Base-by-base conservation (phyloP, 2,329 filamentous ascomycete species). In the Septoria petroselini region DNA sequence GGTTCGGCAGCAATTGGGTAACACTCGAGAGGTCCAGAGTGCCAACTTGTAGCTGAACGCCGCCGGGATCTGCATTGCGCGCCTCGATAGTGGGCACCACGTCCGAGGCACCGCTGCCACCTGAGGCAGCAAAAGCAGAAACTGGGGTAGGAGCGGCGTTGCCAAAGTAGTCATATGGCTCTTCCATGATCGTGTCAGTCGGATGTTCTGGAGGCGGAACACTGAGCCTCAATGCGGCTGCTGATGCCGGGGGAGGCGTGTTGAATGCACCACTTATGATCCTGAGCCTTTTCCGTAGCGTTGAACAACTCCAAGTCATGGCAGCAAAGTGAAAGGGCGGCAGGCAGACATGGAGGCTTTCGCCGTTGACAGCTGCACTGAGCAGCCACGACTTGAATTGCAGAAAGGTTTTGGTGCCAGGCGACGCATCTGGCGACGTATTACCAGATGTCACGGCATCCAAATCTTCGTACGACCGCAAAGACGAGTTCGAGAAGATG, bases 301-400 rank as follows among this genome's bases (percentile, higher is more conserved):
- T 88, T 19, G 80, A 85, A 54, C 78, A 83, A 2, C 81, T 83
- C 88, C 88, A 91, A 11, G 75, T 74, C 19, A 85, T 73, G 3
- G 81, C 83, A 2, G 77, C 84, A 62, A 84, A 89, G 14, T 71
- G 65, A 55, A 81, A 78, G 5, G 77, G 81, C 30, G 75, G 78
- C 41, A 77, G 67, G 57, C 70, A 75, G 4, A 78, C 69, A 55
- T 82, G 78, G 18, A 77, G 63, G 12, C 73, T 73, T 38, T 81
- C 77, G 15, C 74, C 72, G 27, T 78, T 72, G 37, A 72, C 72
- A n/a, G 76, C 70, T 23, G 77, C 75, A 41, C 75, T 80, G 48
- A 85, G 71, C 1, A 81, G 73, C 87, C 87, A 91, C 3, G 74
- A 71, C 65, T 83, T 88, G 71, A 91, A 91, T 34, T 78, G 76